A percentile compares a stretch with the other conserved stretches of the same genome.
phyloP scores from a whole-genome alignment of 768 basidiomycete genomes.

The Candolleomyces aberdarensis region DNA sequence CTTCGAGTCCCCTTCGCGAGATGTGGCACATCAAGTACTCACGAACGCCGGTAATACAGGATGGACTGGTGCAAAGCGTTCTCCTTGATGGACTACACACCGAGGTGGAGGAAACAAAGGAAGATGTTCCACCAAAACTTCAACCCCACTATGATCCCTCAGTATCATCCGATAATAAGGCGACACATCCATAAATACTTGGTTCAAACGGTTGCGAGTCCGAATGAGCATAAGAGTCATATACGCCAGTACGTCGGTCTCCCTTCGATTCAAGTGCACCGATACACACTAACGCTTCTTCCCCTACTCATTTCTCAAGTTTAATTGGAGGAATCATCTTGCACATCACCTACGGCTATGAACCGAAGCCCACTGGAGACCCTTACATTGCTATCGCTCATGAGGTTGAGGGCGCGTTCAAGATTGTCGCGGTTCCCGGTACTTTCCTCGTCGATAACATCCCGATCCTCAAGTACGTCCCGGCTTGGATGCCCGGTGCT shows the following conservation, averaged over 20 bases:
- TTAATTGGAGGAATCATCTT: neutral
- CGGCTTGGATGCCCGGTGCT: slow-evolving; percentile 35
- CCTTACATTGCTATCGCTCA: slow-evolving; percentile 33
- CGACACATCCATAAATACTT: neutral
- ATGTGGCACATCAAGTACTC: neutral
- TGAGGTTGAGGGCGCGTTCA: slow-evolving; percentile 21
- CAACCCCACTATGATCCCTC: slow-evolving; percentile 22
- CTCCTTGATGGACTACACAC: neutral
- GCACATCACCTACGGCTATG: neutral
- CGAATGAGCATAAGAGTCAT: neutral
- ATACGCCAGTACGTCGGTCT: slow-evolving; percentile 2
- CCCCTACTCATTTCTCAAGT: neutral
- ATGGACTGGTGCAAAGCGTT: neutral
- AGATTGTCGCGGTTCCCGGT: slow-evolving; percentile 20
- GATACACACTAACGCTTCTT: neutral
- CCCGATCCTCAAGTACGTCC: slow-evolving; percentile 27
- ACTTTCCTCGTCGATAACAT: slow-evolving; percentile 15
- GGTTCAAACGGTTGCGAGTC: neutral
- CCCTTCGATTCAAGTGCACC: too few species aligned
- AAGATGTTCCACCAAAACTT: slow-evolving; percentile 3
- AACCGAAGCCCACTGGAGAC: slow-evolving; percentile 22
- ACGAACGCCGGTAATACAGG: neutral
- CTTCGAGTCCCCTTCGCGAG: neutral
- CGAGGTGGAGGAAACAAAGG: slow-evolving; percentile 5
- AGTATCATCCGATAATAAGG: slow-evolving; percentile 29